Conservation (phyloP, 1,284 basidiomycete species). For the Cryptococcus sp. region DNA sequence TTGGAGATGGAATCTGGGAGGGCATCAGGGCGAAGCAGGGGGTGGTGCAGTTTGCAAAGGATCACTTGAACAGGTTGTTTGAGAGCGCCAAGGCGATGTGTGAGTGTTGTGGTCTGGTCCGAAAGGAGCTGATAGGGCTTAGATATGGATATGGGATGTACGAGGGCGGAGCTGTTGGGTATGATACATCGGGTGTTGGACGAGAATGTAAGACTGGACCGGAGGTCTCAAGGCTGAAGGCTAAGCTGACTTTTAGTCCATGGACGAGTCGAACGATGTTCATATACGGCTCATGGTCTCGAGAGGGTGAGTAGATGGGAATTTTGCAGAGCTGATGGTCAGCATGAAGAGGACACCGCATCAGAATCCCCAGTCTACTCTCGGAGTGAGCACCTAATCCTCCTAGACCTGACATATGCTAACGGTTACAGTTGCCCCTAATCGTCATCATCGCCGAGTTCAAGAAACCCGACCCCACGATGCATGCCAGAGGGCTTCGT, state of each 20-base stretch:
- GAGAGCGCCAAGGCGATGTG: slow-evolving; percentile 8
- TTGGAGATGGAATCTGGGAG: slow-evolving; percentile 6
- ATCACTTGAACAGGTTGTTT: slow-evolving; percentile 6
- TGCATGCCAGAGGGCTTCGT: background rate
- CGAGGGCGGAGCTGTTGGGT: background rate
- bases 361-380: slow-evolving; percentile 4
- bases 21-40: slow-evolving; percentile 4
- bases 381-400: background rate
- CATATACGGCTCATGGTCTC: slow-evolving; percentile 6
- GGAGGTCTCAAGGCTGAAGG: too few species aligned
- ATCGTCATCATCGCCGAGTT: slow-evolving; percentile 7
- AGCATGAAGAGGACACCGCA: slow-evolving; percentile 4
- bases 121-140: background rate
- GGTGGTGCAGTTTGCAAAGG: slow-evolving; percentile 7
- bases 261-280: slow-evolving; percentile 1
- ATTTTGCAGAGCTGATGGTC: background rate
- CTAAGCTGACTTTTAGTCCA: background rate
- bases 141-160: slow-evolving; percentile 6
- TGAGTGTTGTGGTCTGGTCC: background rate
- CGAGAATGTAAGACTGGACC: background rate
- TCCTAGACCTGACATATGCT: background rate
- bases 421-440: background rate
- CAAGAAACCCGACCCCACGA: slow-evolving; percentile 4
- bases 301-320: background rate
- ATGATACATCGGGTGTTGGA: slow-evolving; percentile 3